A percentile compares a stretch with the other conserved stretches of the same genome.
These are phyloP conservation scores for Dryas integrifolia DNA, from an alignment of 331 rosid species.

Conservation along the genomic window DNA sequence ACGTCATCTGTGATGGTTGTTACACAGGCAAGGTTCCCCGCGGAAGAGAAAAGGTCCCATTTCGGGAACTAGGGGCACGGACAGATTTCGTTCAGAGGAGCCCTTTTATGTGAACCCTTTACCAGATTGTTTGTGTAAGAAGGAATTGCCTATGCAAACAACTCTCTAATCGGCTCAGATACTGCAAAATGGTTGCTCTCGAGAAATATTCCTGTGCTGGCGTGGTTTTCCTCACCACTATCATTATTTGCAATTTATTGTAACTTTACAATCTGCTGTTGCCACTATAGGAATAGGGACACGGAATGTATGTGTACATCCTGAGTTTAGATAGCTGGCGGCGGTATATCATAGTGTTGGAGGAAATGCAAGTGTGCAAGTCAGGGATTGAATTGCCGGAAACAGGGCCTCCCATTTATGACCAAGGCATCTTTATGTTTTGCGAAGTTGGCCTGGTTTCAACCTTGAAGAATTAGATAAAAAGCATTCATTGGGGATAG, in stretches of 20 bases:
- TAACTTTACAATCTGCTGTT: slow-evolving; percentile 19
- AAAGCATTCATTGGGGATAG: slow-evolving; percentile 11
- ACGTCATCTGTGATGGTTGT: slow-evolving; percentile 14
- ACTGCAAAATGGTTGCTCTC: slow-evolving; percentile 5
- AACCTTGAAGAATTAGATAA: background rate
- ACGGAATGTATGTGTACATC: slow-evolving; percentile 19
- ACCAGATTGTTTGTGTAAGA: slow-evolving; percentile 85
- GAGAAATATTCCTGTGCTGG: slow-evolving; percentile 7
- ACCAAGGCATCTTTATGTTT: slow-evolving; percentile 27
- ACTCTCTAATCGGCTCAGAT: slow-evolving; percentile 27
- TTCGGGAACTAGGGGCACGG: slow-evolving; percentile 84
- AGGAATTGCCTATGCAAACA: slow-evolving; percentile 36
- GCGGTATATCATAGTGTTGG: slow-evolving; percentile 26
- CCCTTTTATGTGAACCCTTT: slow-evolving; percentile 82
- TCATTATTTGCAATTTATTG: slow-evolving; percentile 2
- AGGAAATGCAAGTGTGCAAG: slow-evolving; percentile 24
- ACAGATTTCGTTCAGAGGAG: slow-evolving; percentile 96
- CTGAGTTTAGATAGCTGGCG: slow-evolving; percentile 16
- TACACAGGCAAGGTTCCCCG: slow-evolving; percentile 69
- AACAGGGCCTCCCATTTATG: slow-evolving; percentile 33
- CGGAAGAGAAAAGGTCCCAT: slow-evolving; percentile 94
- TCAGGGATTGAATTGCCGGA: slow-evolving; percentile 21
- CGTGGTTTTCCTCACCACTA: background rate
- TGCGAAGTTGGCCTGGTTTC: slow-evolving; percentile 37
- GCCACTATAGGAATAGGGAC: slow-evolving; percentile 18